Evolutionary conservation across 345 rosid species (phyloP).

Genomic region (Acer campestre): DNA sequence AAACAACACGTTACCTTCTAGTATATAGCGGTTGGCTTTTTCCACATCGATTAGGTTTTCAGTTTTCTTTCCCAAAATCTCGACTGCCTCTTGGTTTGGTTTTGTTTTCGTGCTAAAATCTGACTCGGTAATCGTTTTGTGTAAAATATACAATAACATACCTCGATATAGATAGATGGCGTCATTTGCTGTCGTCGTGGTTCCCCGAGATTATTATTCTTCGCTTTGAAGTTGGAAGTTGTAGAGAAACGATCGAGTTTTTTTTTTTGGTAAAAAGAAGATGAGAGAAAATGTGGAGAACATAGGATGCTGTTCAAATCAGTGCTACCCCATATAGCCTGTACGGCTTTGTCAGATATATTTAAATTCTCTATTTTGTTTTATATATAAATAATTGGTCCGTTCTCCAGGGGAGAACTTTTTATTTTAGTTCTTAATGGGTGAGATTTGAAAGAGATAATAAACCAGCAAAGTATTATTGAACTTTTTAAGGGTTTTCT

Average conservation of each 20-base stretch:
- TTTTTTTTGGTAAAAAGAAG: slow-evolving; percentile 1
- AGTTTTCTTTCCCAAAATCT: slow-evolving; percentile 25
- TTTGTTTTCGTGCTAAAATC: slow-evolving; percentile 12
- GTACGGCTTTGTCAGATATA: slow-evolving; percentile 43
- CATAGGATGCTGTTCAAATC: slow-evolving; percentile 66
- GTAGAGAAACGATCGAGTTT: not conserved
- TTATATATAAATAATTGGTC: not conserved
- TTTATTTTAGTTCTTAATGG: not conserved
- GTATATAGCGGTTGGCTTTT: slow-evolving; percentile 13
- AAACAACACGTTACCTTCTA: slow-evolving; percentile 10
- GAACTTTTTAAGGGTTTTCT: not conserved
- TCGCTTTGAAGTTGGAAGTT: slow-evolving; percentile 7
- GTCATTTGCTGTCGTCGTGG: slow-evolving; percentile 9
- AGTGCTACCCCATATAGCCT: slow-evolving; percentile 46
- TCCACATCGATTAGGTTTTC: slow-evolving; percentile 15
- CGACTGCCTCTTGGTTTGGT: not conserved
- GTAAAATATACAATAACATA: slow-evolving; percentile 12
- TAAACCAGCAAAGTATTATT: not conserved
- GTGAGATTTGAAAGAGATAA: not conserved
- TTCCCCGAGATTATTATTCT: slow-evolving; percentile 28
- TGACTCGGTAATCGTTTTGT: slow-evolving; percentile 18
- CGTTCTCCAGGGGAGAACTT: not conserved
- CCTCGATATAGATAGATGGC: slow-evolving; percentile 29
- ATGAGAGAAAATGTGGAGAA: slow-evolving; percentile 23
- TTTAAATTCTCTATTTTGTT: not conserved